Base-by-base conservation (phyloP, 2,329 filamentous ascomycete genomes). In the Claviceps quebecensis region DNA sequence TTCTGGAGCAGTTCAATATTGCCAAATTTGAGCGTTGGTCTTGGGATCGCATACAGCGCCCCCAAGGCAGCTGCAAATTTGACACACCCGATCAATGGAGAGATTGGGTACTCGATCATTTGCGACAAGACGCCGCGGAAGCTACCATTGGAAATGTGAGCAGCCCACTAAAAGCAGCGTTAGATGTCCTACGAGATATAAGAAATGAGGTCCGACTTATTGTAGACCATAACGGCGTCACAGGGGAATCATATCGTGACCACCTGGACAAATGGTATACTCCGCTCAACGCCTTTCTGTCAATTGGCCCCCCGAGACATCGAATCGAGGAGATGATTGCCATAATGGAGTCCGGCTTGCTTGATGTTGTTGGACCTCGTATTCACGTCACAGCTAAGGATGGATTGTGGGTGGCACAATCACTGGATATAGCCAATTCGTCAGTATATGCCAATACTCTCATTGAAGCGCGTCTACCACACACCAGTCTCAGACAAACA, bases 271-370 rank as follows among this genome's bases (percentile, higher is more conserved):
- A 34, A 1, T 53, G 51, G 51, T 53, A 53, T 17, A 53, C 51
- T 1, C 51, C 51, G 5, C 51, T 53, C 36, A 53, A 53, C 26
- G 51, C 51, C 1, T 53, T 50, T 26, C 23, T 50, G 3, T 53
- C 51, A 1, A 53, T 53, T 7, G 51, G 51, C 5, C 51, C 51
- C 11, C 51, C 51, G 1, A 26, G 51, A 36, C 51, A 43, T n/a
- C 51, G 51, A 5, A 44, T 53, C 3, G 51, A 53, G 48, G 47
- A 53, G 44, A 50, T 53, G 51, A 45, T 50, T 14, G 51, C 51
- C 11, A 44, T 53, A 14, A 50, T 53, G 9, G 44, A 53, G 26
- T 44, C 44, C 9, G 48, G 51, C 1, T 23, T 53, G 9, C 37
- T 53, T 17, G 51, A 53, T 4, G 45, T 53, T 19, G 44, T 53